Evolutionary conservation across 768 basidiomycete species (phyloP).

Genomic region (Boletus reticuloceps): DNA sequence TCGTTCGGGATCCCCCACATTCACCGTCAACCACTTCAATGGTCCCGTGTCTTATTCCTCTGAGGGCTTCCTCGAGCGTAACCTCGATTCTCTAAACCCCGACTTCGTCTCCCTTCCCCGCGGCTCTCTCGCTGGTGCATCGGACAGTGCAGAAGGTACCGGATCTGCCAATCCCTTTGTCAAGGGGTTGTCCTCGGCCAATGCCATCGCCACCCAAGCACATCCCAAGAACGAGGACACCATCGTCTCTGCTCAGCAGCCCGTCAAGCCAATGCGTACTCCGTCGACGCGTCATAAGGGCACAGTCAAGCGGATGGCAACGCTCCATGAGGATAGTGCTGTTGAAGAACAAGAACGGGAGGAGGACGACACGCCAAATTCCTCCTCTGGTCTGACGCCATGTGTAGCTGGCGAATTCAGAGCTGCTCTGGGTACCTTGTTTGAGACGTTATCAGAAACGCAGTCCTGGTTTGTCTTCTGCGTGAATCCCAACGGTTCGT

Average conservation of each 20-base stretch:
- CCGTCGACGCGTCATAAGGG: slow-evolving; percentile 86
- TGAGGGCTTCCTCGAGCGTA: slow-evolving; percentile 85
- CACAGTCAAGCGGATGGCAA: slow-evolving; percentile 53
- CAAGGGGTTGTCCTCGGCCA: slow-evolving; percentile 82
- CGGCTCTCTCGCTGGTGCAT: slow-evolving; percentile 41
- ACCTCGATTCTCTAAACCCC: slow-evolving; percentile 86
- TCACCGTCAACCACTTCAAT: slow-evolving; percentile 90
- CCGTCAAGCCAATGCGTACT: slow-evolving; percentile 90
- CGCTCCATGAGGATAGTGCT: slow-evolving; percentile 31
- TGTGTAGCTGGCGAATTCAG: slow-evolving; percentile 83
- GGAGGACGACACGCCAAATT: slow-evolving; percentile 36
- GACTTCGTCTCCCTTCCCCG: slow-evolving; percentile 90
- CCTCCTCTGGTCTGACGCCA: slow-evolving; percentile 39
- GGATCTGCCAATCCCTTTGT: slow-evolving; percentile 92
- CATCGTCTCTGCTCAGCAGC: slow-evolving; percentile 91
- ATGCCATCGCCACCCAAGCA: slow-evolving; percentile 87
- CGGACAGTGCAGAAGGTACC: slow-evolving; percentile 57
- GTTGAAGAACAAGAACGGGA: slow-evolving; percentile 50
- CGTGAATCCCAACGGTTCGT: slow-evolving; percentile 92
- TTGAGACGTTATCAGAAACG: slow-evolving; percentile 85
- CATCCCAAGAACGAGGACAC: slow-evolving; percentile 94
- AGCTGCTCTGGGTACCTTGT: slow-evolving; percentile 45
- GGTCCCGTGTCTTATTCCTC: slow-evolving; percentile 90
- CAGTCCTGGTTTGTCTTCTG: slow-evolving; percentile 93
- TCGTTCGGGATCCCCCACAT: slow-evolving; percentile 77